Base-by-base conservation (phyloP, 1,139 yeast genomes). In the Candida frijolesensis region DNA sequence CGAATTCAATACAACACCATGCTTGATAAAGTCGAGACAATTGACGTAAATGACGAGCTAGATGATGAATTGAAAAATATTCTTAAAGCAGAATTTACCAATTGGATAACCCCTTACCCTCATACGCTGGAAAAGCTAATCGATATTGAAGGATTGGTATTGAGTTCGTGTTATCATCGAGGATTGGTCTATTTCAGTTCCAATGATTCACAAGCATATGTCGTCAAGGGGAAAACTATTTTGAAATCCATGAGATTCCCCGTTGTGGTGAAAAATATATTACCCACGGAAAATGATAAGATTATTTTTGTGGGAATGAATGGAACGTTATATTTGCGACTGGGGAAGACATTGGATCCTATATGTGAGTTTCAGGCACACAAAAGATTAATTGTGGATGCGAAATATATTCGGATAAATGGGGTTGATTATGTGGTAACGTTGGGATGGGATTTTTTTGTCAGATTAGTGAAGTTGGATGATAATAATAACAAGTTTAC, bases 391-490 rank as follows among this genome's bases (percentile, higher is more conserved):
- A 64, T 74, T 10, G 60, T 70, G 5, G 79, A 72, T 52, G 66
- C 66, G 41, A 69, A 60, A 49, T 49, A 51, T 38, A 54, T 67
- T 3, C 35, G 19, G 3, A 56, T 58, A 29, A 51, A 57, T 0
- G 58, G 53, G 1, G 53, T 57, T 0, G 71, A 71, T 16, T 77
- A 70, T 56, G 55, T 87, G 30, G 76, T 80, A 11, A 79, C 89
- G 1, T 68, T 84, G 47, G 91, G 94, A 2, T 80, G 87, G 78
- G 95, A 88, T 64, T 68, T 70, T 49, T 60, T 61, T 38, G 57
- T 86, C 6, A 74, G 68, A 48, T 65, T 81, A 10, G 72, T 76
- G 44, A 62, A 61, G 44, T 51, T 84, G 4, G 29, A 25, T 25
- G 29, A 43, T 14, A 55, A 57, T 0, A 47, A 62, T 4, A 47